A percentile compares a stretch with the other conserved stretches of the same genome.
These are phyloP conservation scores for Saccharomycopsis sp. DNA, from an alignment of 805 yeast species.

Conservation along the genomic window DNA sequence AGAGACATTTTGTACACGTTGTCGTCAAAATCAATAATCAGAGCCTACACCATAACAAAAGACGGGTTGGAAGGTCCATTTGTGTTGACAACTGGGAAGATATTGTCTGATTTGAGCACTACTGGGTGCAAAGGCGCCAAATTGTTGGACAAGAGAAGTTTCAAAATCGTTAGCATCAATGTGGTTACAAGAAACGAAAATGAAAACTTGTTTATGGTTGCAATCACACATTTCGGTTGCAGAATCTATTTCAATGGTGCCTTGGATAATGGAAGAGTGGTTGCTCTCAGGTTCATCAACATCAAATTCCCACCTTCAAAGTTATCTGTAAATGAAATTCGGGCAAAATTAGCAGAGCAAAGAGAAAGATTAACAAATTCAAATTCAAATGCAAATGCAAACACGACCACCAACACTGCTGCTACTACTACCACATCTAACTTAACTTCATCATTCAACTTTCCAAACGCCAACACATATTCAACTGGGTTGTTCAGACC, in stretches of 20 bases:
- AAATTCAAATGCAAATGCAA: slow-evolving; percentile 22
- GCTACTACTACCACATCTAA: no score
- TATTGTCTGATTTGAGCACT: slow-evolving; percentile 33
- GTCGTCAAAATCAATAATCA: slow-evolving; percentile 70
- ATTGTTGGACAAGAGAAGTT: slow-evolving; percentile 44
- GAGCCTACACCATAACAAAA: slow-evolving; percentile 50
- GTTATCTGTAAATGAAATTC: slow-evolving; percentile 31
- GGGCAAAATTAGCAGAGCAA: slow-evolving; percentile 28
- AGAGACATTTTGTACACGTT: slow-evolving; percentile 73
- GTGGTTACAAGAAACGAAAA: slow-evolving; percentile 59
- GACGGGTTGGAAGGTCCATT: slow-evolving; percentile 36
- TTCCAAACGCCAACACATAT: neutral
- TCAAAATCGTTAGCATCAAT: slow-evolving; percentile 51
- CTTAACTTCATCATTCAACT: no score
- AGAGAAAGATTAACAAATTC: slow-evolving; percentile 27
- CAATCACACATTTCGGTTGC: slow-evolving; percentile 76
- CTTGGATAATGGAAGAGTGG: slow-evolving; percentile 27
- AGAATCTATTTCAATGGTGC: slow-evolving; percentile 51
- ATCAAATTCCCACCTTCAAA: slow-evolving; percentile 61
- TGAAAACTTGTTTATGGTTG: slow-evolving; percentile 60
- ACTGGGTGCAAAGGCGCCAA: slow-evolving; percentile 44
- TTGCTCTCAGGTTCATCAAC: slow-evolving; percentile 37
- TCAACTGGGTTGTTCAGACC: no score
- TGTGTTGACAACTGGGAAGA: slow-evolving; percentile 30
- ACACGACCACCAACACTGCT: slow-evolving; percentile 28